These are phyloP conservation scores for Linum lewisii DNA, from an alignment of 345 rosid species.

Conservation along the genomic window DNA sequence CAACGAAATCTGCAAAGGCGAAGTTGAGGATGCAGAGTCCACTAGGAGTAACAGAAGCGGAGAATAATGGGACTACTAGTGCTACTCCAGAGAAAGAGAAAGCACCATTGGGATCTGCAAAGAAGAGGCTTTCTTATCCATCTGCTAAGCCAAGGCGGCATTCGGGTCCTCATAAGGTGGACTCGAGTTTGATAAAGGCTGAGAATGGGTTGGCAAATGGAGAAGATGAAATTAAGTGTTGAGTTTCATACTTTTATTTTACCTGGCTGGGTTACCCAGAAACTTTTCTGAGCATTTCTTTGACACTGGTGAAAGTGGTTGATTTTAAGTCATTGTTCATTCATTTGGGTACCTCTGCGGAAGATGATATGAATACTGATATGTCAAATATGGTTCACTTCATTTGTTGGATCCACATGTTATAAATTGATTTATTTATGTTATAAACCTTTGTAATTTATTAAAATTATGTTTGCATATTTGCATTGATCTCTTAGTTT, in stretches of 20 bases:
- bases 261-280: background rate
- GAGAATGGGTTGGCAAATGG: constrained; percentile 37
- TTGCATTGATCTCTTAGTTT: background rate
- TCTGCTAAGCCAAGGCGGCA: constrained; percentile 67
- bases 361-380: too few species aligned
- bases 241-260: background rate
- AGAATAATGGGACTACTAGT: constrained; percentile 36
- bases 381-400: background rate
- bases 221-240: background rate
- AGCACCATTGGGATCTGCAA: constrained; percentile 26
- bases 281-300: background rate
- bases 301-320: background rate
- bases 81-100: constrained; percentile 35
- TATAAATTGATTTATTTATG: background rate
- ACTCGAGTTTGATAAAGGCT: constrained; percentile 27
- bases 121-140: constrained; percentile 78
- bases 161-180: constrained; percentile 72
- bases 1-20: constrained; percentile 81
- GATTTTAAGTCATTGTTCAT: background rate
- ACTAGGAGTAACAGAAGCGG: constrained; percentile 14
- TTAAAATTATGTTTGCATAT: background rate
- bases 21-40: constrained; percentile 61
- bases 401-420: background rate
- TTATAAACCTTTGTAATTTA: background rate
- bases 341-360: background rate